Evolutionary conservation across 2,329 filamentous ascomycete genomes (phyloP), one percentile per base, ranked within the genome.

Genomic region (Immersiporthe knoxdaviesiana): DNA sequence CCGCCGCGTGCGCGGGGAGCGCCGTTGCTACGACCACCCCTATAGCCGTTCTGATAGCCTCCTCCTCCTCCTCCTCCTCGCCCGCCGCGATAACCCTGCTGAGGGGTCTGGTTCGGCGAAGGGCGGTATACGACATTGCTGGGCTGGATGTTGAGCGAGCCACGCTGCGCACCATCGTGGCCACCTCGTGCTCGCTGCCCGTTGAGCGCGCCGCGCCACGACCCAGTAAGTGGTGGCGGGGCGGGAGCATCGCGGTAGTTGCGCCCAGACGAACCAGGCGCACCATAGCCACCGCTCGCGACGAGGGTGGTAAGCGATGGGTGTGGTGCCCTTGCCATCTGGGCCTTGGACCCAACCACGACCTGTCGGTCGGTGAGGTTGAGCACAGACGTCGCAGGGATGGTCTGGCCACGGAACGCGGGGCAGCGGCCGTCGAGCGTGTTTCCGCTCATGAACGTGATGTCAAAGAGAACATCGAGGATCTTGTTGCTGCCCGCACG

Each of bases 401-500:
- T 94, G 0, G 96, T 97, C 78, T 96, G 94, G 65, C 96, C 96
- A 47, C 95, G 90, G 88, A 99, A 99, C 50, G 93, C 90, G 35
- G 94, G 93, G 77, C 95, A 97, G 70, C 96, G 91, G 68, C 94
- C 94, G 70, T 93, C 92, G 21, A 99, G 86, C 0, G 92, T 96
- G 1, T 94, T 97, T 72, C 96, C 96, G 76, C 94, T 97, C 94
- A 99, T 98, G 80, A 99, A 99, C 0, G 93, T 92, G 16, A 89
- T 88, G 78, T 99, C 97, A 80, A 97, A 99, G 10, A 99, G 90
- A 68, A 98, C 88, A 78, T 99, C 96, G 50, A 99, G 85, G 69
- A 97, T 85, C 61, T 92, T 88, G 35, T 91, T 91, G 68, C 92
- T 92, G 27, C 94, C 87, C 39, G 94, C 97, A 68, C 93, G 91